Evolutionary conservation across 768 basidiomycete genomes (phyloP), one percentile per base, ranked within the genome.

Genomic region (Lactarius tabidus): DNA sequence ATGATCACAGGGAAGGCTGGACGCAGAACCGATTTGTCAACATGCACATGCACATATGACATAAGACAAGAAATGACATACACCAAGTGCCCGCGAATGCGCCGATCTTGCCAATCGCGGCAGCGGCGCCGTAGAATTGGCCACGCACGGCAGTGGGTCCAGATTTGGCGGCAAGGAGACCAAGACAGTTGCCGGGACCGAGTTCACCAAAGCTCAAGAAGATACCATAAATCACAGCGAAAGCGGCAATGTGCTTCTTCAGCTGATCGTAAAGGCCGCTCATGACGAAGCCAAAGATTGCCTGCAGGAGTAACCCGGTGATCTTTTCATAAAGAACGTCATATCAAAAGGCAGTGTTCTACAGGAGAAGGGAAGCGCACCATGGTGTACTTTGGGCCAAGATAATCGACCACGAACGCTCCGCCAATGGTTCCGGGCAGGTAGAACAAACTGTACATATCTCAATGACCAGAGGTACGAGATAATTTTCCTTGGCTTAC

Each of bases 121-220:
- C 93, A 8, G 93, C 93, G 33, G 85, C 63, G 29, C 93, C 94
- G 72, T 95, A 95, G 75, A 87, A 90, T 57, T 93, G 89, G 2
- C 93, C 92, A 65, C 92, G 88, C 54, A 91, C 79, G 26, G 89
- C 92, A 1, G 95, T 96, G 0, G 94, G 93, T 70, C 89, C 86
- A 2, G 82, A 83, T 78, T 98, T 97, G 63, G 87, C 81, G 9
- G 94, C 94, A 68, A 96, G 81, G 18, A 98, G 79, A 67, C 93
- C 93, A 54, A 93, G 79, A 68, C 85, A 88, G 76, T 95, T 93
- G 43, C 94, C 94, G 7, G 94, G 92, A 35, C 91, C 92, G 31
- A 93, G 78, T 77, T 96, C 95, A 55, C 95, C 95, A 62, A 94
- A 88, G 71, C 85, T 87, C 71, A 95, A 73, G 83, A 97, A 97